A percentile compares a stretch with the other conserved stretches of the same genome.
These are phyloP conservation scores for Fusarium mexicanum DNA, from an alignment of 2,329 filamentous ascomycete genomes.

Conservation along the genomic window DNA sequence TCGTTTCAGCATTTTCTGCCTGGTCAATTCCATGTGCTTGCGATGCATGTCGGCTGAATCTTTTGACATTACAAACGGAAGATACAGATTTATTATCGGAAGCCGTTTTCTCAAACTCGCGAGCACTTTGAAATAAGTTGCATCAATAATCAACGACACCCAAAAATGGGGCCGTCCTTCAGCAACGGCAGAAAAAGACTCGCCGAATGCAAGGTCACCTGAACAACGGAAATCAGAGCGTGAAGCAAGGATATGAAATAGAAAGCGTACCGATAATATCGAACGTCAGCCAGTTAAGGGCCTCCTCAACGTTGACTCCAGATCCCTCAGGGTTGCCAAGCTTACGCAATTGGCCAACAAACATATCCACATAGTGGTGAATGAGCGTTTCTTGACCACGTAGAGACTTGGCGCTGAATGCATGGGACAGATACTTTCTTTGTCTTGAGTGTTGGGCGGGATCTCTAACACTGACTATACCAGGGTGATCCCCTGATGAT, in stretches of 20 bases:
- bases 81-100: not conserved
- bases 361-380: not conserved
- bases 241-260: not conserved
- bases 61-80: not conserved
- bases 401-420: not conserved
- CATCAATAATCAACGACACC: not conserved
- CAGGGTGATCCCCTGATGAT: not conserved
- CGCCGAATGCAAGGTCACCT: not conserved
- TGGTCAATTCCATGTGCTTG: not conserved
- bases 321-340: not conserved
- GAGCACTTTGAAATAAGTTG: not conserved
- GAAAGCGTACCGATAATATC: not conserved
- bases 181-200: not conserved
- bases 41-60: not conserved
- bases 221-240: not conserved
- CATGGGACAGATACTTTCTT: not conserved
- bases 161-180: not conserved
- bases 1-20: not conserved
- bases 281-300: not conserved
- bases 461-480: not conserved
- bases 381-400: not conserved
- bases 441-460: not conserved
- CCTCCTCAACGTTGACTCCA: not conserved
- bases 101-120: not conserved
- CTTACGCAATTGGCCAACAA: not conserved